Conservation (phyloP, 176 grass and related monocot genomes). For the Oryza punctata region DNA sequence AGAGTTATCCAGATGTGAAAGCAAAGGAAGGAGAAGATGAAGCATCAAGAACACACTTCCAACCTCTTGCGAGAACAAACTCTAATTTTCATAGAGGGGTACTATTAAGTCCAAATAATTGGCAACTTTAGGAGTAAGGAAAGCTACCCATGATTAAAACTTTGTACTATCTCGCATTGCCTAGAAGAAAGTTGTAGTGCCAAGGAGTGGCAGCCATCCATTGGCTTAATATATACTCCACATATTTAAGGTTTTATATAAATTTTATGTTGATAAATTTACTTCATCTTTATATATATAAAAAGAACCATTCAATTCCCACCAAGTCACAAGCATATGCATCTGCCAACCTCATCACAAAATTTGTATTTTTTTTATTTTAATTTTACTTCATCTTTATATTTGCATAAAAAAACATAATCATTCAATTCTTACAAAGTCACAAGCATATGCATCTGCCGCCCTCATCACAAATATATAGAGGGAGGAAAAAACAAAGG, state of each 20-base stretch:
- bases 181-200: conserved; percentile 21
- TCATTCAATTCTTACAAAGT: neutral
- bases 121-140: conserved; percentile 2
- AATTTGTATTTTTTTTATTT: neutral
- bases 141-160: conserved; percentile 10
- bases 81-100: neutral
- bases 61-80: conserved; percentile 28
- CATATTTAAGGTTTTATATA: neutral
- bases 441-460: neutral
- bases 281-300: neutral
- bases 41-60: conserved; percentile 22
- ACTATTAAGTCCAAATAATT: conserved; percentile 26
- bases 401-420: neutral
- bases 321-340: neutral
- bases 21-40: neutral
- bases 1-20: conserved; percentile 18
- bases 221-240: conserved; percentile 8
- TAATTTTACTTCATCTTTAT: neutral
- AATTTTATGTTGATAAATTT: neutral
- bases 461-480: neutral
- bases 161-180: conserved; percentile 13
- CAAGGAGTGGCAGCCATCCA: conserved; percentile 4
- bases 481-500: neutral
- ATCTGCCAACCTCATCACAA: neutral
- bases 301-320: neutral